phyloP scores from a whole-genome alignment of 1,284 basidiomycete genomes.

The Anthracocystis walkeri region DNA sequence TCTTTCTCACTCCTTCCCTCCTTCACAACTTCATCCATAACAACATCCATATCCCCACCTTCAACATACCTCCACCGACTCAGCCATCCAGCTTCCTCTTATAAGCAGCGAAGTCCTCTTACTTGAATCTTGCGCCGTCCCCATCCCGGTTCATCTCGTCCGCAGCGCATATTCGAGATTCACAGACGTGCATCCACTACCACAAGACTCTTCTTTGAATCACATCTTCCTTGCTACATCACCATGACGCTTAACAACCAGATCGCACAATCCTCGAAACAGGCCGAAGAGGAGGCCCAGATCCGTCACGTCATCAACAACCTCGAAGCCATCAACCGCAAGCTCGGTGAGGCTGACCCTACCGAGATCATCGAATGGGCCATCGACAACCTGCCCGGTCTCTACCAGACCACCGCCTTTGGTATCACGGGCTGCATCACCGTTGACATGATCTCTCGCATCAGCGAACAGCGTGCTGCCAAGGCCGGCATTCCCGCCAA shows the following conservation, averaged over 20 bases:
- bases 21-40: background rate
- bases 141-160: background rate
- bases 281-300: conserved; percentile 48
- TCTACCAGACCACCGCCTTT: conserved; percentile 69
- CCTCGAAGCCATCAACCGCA: conserved; percentile 63
- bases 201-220: background rate
- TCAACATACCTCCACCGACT: background rate
- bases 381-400: conserved; percentile 67
- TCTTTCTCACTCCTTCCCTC: background rate
- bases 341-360: conserved; percentile 62
- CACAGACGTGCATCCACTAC: background rate
- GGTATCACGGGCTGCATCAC: conserved; percentile 69
- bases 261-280: conserved; percentile 45
- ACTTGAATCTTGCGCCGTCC: no score
- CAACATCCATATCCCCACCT: conserved; percentile 1
- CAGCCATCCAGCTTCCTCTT: background rate
- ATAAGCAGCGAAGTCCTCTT: background rate
- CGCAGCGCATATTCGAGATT: background rate
- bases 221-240: background rate
- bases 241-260: conserved; percentile 37
- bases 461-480: conserved; percentile 58
- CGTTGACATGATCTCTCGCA: conserved; percentile 64
- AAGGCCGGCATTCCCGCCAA: conserved; percentile 33
- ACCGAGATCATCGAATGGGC: conserved; percentile 67
- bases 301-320: conserved; percentile 51